Conservation (phyloP, 2,329 filamentous ascomycete genomes). For the Penicillium sp. region DNA sequence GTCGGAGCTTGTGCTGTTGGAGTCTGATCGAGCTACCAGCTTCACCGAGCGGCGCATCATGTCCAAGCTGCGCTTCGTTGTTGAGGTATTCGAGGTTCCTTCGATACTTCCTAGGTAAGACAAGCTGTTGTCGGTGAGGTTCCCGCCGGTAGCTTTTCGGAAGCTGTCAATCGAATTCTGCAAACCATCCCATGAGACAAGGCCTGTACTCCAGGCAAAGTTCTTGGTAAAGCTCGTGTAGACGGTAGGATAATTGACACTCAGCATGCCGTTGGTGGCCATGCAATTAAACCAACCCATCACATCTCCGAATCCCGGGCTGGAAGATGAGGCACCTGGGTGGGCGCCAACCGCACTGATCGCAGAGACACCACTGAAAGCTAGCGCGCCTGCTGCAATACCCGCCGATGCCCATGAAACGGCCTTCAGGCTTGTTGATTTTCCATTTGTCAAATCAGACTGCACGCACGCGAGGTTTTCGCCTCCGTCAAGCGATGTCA, state of each 20-base stretch:
- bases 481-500: slow-evolving; percentile 62
- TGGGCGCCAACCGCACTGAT: slow-evolving; percentile 59
- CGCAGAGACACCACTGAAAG: slow-evolving; percentile 71
- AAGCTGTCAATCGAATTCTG: slow-evolving; percentile 83
- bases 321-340: slow-evolving; percentile 64
- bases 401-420: slow-evolving; percentile 83
- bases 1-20: slow-evolving; percentile 27
- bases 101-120: slow-evolving; percentile 73
- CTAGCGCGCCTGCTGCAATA: slow-evolving; percentile 78
- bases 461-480: slow-evolving; percentile 76
- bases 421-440: slow-evolving; percentile 71
- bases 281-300: slow-evolving; percentile 90
- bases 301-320: slow-evolving; percentile 82
- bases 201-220: slow-evolving; percentile 85
- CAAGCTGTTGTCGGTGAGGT: slow-evolving; percentile 78
- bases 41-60: slow-evolving; percentile 56
- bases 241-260: slow-evolving; percentile 79
- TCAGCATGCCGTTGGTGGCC: slow-evolving; percentile 95
- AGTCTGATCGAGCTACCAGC: slow-evolving; percentile 43
- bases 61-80: slow-evolving; percentile 58
- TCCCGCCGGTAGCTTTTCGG: slow-evolving; percentile 76
- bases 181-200: slow-evolving; percentile 79
- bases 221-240: slow-evolving; percentile 91
- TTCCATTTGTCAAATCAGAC: slow-evolving; percentile 81
- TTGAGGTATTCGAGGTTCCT: slow-evolving; percentile 52